Evolutionary conservation across 805 yeast species (phyloP), one percentile per base, ranked within the genome.

Genomic region (Lipomyces mesembrius): DNA sequence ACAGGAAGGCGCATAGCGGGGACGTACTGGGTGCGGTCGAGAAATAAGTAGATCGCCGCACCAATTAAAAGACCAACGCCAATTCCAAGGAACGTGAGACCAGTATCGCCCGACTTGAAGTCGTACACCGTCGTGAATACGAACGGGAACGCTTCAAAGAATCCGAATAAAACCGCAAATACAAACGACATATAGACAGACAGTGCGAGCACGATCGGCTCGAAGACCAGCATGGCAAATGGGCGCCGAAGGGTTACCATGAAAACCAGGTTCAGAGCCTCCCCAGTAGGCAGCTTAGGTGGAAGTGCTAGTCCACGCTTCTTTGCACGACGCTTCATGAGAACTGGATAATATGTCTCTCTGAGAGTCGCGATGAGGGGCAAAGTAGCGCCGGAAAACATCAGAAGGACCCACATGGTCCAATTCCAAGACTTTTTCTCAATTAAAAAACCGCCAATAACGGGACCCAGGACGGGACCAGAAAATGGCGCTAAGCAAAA

Each of bases 341-440:
- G 81, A 20, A 85, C 82, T n/a, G 88, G 86, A 74, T 87, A 88
- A 76, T 88, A 90, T 29, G 96, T 87, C 75, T 87, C 91, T n/a
- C 89, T 88, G 69, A 83, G 77, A 0, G 83, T 27, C 2, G 83
- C 58, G 3, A 85, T 80, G 60, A 84, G 82, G 2, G 84, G 81
- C 65, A 85, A 75, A 35, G 84, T 76, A 22, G 80, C 74, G 52
- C 88, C 89, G 43, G 89, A 87, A 70, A 88, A 85, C 81, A 90
- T 87, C 64, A 90, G 79, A 67, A 87, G 84, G 34, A 89, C 88
- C 91, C 91, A 89, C 80, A 84, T 80, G 3, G 87, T 79, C 91
- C 91, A 88, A 69, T 85, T 78, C 91, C 91, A 88, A 54, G 77
- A 70, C 29, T 78, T 73, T 57, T 82, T 75, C 61, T 85, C 80